These are phyloP conservation scores for Blastobotrys buckinghamii DNA, from an alignment of 1,139 yeast species.

Conservation along the genomic window DNA sequence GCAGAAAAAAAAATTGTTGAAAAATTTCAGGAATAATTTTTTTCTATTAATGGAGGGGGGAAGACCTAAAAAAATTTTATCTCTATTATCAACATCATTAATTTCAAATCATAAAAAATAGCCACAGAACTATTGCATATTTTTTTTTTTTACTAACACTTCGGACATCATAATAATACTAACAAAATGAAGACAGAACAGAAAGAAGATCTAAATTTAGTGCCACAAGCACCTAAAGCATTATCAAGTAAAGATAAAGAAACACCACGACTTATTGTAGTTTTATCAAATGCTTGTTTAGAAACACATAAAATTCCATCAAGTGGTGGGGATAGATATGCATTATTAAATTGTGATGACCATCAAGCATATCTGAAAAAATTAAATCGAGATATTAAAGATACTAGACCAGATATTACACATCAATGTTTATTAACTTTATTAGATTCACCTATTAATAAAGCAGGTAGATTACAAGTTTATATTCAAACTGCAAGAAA, in stretches of 20 bases:
- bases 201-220: slow-evolving; percentile 36
- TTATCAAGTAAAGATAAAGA: slow-evolving; percentile 75
- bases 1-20: too few species aligned
- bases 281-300: slow-evolving; percentile 87
- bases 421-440: slow-evolving; percentile 85
- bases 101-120: too few species aligned
- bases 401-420: slow-evolving; percentile 96
- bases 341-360: slow-evolving; percentile 91
- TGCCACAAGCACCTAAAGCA: slow-evolving; percentile 80
- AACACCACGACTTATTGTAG: slow-evolving; percentile 83
- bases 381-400: slow-evolving; percentile 96
- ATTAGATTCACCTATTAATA: slow-evolving; percentile 92
- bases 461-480: slow-evolving; percentile 94
- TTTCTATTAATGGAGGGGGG: too few species aligned
- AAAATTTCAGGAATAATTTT: too few species aligned
- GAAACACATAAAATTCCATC: slow-evolving; percentile 89
- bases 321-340: slow-evolving; percentile 87
- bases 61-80: too few species aligned
- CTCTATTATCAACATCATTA: too few species aligned
- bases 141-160: too few species aligned
- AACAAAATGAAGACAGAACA: background rate
- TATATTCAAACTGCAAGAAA: slow-evolving; percentile 95
- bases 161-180: background rate
- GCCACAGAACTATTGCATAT: too few species aligned
- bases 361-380: slow-evolving; percentile 93